Base-by-base conservation (phyloP, 176 grass and related monocot species). In the Musa troglodytarum region DNA sequence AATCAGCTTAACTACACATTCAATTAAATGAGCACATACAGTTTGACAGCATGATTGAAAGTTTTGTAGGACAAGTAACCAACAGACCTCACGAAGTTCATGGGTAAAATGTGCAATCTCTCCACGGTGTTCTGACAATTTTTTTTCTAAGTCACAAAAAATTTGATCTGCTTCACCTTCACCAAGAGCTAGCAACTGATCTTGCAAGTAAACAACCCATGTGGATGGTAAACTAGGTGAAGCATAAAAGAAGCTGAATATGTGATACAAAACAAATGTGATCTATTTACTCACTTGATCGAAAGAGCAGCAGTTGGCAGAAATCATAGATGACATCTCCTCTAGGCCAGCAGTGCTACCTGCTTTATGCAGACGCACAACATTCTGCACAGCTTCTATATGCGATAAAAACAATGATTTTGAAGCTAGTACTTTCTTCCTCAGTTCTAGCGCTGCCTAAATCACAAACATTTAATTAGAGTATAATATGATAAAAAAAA, bases 381-480 rank as follows among this genome's bases (percentile, higher is more conserved):
- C 85, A 87, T 99, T 99, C 85, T 92, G 86, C 63, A 99, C 75
- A 13, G 80, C 88, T 86, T 99, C 96, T 76, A 99, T 85, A 73
- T 99, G 96, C 2, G 85, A 95, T 71, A 77, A 81, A 72, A 84
- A 92, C n/a, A 88, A 73, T 10, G 81, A 84, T 81, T 92, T 94
- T 54, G 96, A 92, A 88, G 88, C 88, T 25, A 85, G 73, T 55
- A 99, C 50, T 76, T 99, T 99, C 79, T 86, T 94, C 76, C 85
- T 99, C 53, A 99, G 80, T 63, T 94, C 90, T 53, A 23, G 63
- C 10, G 85, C 81, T 63, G 86, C 95, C 95, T 99, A 80, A 50
- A 86, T 75, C 49, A 49, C 21, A 52, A 79, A 51, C 20, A 25
- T 69, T 43, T 11, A 19, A 9, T 17, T n/a, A 53, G 10, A 29